These are phyloP conservation scores for Flaveria floridana DNA, from an alignment of 140 eudicot genomes.

Conservation along the genomic window DNA sequence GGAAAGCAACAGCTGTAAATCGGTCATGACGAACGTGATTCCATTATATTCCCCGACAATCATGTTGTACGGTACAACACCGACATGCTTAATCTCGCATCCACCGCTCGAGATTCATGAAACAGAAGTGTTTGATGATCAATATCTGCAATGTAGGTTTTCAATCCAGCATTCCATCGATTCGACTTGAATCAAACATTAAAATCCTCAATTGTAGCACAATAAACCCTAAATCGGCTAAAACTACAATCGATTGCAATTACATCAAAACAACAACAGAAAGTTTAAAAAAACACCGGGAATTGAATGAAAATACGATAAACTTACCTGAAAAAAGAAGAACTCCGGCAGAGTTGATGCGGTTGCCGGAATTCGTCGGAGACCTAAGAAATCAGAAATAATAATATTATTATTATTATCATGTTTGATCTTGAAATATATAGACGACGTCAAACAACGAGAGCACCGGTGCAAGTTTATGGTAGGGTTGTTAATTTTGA, in stretches of 20 bases:
- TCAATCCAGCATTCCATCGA: constrained; percentile 11
- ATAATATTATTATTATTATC: background rate
- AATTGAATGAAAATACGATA: constrained; percentile 8
- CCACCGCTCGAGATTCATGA: constrained; percentile 17
- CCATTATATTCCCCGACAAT: background rate
- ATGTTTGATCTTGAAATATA: constrained; percentile 5
- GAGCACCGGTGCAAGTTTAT: constrained; percentile 17
- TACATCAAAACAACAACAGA: background rate
- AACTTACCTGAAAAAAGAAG: constrained; percentile 11
- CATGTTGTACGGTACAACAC: constrained; percentile 41
- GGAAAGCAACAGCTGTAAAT: constrained; percentile 23
- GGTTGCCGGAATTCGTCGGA: constrained; percentile 22
- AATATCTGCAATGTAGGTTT: constrained; percentile 23
- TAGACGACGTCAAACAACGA: constrained; percentile 12
- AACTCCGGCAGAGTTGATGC: constrained; percentile 30
- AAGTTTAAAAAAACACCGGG: background rate
- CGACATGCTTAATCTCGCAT: constrained; percentile 26
- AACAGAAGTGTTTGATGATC: no score
- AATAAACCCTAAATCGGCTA: constrained; percentile 27
- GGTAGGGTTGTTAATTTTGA: no score
- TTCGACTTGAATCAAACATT: constrained; percentile 5
- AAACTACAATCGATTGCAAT: constrained; percentile 17
- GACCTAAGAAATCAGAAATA: background rate
- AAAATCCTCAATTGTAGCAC: no score
- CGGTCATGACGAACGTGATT: constrained; percentile 30